phyloP scores from a whole-genome alignment of 768 basidiomycete species.

The Suillus hirtellus region DNA sequence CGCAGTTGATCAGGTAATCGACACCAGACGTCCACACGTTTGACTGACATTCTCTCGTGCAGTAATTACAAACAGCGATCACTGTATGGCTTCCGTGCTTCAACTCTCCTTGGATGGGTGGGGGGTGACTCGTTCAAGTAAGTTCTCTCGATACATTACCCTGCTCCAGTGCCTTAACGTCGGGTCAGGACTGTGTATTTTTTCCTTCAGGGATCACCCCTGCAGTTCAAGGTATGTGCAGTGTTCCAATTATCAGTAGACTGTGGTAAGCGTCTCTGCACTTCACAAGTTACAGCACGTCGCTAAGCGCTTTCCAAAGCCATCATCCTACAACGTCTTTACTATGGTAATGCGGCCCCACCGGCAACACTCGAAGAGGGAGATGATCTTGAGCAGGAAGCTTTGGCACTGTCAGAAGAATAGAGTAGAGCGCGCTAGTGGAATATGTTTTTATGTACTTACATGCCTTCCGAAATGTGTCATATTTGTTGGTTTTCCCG shows the following conservation, averaged over 20 bases:
- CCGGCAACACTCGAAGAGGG: conserved; percentile 46
- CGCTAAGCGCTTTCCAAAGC: conserved; percentile 40
- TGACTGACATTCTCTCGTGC: conserved; percentile 11
- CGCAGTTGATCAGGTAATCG: conserved; percentile 72
- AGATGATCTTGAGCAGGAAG: conserved; percentile 66
- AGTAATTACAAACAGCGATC: conserved; percentile 82
- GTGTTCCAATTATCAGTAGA: conserved; percentile 84
- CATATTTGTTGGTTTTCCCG: conserved; percentile 6
- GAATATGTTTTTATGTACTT: conserved; percentile 6
- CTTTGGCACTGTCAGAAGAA: conserved; percentile 65
- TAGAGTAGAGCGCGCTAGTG: conserved; percentile 28
- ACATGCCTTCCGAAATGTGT: neutral
- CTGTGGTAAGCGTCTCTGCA: conserved; percentile 49
- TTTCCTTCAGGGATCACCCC: conserved; percentile 66
- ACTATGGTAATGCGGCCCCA: conserved; percentile 75
- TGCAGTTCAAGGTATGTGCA: conserved; percentile 83
- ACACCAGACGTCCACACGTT: neutral
- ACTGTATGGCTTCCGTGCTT: conserved; percentile 81
- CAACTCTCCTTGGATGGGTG: conserved; percentile 80
- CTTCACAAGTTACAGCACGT: conserved; percentile 11
- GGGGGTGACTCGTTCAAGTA: conserved; percentile 88
- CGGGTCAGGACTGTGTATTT: conserved; percentile 70
- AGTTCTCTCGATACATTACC: conserved; percentile 21
- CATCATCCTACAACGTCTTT: conserved; percentile 71
- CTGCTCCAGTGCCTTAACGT: conserved; percentile 20